Conservation (phyloP, 371 early-diverging fungal species). For the Capillidium rhysosporum region DNA sequence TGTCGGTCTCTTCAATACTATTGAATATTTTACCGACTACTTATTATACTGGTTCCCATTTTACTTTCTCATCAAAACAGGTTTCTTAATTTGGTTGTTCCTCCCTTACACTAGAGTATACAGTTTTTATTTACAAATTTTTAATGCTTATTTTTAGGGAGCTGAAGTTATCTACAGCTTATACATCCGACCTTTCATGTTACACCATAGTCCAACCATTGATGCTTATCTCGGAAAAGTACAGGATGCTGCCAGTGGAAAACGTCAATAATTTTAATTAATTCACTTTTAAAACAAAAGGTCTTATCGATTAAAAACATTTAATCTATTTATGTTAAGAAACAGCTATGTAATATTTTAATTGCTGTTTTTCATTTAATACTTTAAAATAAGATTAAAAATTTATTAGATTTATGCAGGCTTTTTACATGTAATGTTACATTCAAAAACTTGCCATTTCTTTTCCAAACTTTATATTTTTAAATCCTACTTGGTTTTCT, state of each 20-base stretch:
- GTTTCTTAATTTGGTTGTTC: conserved; percentile 43
- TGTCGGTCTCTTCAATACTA: conserved; percentile 56
- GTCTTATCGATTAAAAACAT: too few species aligned
- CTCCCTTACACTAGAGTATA: conserved; percentile 14
- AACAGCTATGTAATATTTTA: too few species aligned
- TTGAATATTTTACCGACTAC: conserved; percentile 71
- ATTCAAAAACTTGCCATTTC: too few species aligned
- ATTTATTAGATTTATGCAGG: too few species aligned
- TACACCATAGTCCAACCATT: not conserved
- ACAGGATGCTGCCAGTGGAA: not conserved
- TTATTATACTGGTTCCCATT: conserved; percentile 81
- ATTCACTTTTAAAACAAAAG: too few species aligned
- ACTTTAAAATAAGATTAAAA: too few species aligned
- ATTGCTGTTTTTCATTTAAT: too few species aligned
- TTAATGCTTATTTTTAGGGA: not conserved
- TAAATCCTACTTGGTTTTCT: too few species aligned
- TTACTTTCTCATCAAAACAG: conserved; percentile 82
- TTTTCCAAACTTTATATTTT: too few species aligned
- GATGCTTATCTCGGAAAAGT: not conserved
- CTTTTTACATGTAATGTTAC: too few species aligned
- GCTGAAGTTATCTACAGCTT: conserved; percentile 1
- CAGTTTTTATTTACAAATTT: not conserved
- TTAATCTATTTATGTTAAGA: too few species aligned
- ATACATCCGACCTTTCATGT: not conserved
- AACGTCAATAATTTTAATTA: too few species aligned